phyloP scores from a whole-genome alignment of 345 rosid species.

The Bruguiera parviflora region DNA sequence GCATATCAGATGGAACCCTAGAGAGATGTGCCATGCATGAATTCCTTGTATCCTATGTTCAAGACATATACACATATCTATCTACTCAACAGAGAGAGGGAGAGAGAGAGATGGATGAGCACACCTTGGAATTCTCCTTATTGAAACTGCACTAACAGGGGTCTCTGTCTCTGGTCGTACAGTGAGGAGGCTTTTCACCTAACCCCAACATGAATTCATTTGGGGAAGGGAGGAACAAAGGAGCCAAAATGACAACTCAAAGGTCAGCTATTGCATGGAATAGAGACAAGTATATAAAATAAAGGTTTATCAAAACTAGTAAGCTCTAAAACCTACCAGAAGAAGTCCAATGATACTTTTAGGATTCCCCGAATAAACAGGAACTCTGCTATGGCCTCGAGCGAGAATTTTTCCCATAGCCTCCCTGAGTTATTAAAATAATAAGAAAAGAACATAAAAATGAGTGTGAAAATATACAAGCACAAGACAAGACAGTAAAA shows the following conservation, averaged over 20 bases:
- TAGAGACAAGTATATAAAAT: no score
- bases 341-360: constrained; percentile 87
- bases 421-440: constrained; percentile 53
- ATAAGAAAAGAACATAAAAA: constrained; percentile 2
- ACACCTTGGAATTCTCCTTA: constrained; percentile 90
- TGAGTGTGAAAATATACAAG: not conserved
- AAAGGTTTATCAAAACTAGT: constrained; percentile 5
- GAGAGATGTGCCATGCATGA: constrained; percentile 15
- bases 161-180: constrained; percentile 98
- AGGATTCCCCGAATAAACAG: constrained; percentile 84
- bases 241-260: not conserved
- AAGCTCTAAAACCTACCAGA: constrained; percentile 51
- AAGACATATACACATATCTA: not conserved
- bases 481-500: not conserved
- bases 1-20: constrained; percentile 99
- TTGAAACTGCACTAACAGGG: constrained; percentile 80
- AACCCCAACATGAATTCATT: constrained; percentile 13
- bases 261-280: constrained; percentile 2
- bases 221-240: constrained; percentile 3
- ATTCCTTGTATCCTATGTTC: constrained; percentile 2
- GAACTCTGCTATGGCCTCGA: constrained; percentile 95
- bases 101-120: constrained; percentile 6
- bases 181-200: constrained; percentile 96
- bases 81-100: not conserved
- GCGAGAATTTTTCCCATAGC: constrained; percentile 88